Conservation (phyloP, 2,329 filamentous ascomycete genomes). For the Aspergillus melleus region DNA sequence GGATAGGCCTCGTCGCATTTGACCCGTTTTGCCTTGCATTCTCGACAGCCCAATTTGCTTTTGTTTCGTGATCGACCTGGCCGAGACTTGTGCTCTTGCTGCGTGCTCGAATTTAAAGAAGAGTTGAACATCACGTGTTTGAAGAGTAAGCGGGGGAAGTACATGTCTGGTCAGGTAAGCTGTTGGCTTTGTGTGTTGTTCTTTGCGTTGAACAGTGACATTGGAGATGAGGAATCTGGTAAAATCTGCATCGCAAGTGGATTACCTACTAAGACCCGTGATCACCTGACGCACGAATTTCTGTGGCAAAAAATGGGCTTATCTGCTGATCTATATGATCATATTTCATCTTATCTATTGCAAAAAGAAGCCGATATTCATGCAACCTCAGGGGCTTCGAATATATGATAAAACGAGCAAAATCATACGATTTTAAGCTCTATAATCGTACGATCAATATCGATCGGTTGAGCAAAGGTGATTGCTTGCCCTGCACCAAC, state of each 20-base stretch:
- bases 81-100: constrained; percentile 8
- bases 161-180: constrained; percentile 1
- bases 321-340: too few relatives aligned
- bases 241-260: not conserved
- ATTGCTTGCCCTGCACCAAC: too few relatives aligned
- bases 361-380: too few relatives aligned
- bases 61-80: constrained; percentile 8
- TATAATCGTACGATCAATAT: constrained; percentile 1
- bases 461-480: too few relatives aligned
- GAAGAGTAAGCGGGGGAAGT: constrained; percentile 8
- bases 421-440: not conserved
- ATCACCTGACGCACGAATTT: too few relatives aligned
- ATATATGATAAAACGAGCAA: too few relatives aligned
- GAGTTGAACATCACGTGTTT: constrained; percentile 10
- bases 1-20: constrained; percentile 24
- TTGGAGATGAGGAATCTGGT: constrained; percentile 3
- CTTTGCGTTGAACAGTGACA: not conserved
- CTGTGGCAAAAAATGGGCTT: too few relatives aligned
- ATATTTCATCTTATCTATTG: too few relatives aligned
- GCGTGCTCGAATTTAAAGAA: constrained; percentile 3
- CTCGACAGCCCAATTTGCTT: constrained; percentile 19
- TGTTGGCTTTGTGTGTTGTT: not conserved
- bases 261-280: too few relatives aligned
- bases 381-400: too few relatives aligned
- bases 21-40: constrained; percentile 19